Conservation (phyloP, 1,284 basidiomycete genomes). For the Inonotus hispidus region DNA sequence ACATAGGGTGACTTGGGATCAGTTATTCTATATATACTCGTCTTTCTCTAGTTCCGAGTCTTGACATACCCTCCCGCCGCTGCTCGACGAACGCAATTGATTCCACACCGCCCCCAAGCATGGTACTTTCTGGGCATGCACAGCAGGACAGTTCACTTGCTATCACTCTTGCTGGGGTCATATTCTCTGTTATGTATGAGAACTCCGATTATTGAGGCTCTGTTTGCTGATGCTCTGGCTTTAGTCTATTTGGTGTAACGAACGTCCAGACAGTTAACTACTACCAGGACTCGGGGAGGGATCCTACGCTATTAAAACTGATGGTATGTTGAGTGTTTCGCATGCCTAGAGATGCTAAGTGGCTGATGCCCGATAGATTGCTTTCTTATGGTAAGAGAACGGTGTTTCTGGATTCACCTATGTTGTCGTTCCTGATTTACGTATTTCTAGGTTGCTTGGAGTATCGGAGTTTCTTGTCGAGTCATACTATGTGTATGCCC, state of each 20-base stretch:
- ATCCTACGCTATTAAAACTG: neutral
- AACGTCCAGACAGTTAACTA: neutral
- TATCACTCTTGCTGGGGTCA: neutral
- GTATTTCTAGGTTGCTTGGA: neutral
- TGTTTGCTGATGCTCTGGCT: neutral
- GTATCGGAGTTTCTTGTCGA: neutral
- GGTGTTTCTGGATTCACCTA: neutral
- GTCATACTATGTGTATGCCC: no score
- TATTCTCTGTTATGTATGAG: neutral
- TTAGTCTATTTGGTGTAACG: neutral
- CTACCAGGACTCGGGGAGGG: neutral
- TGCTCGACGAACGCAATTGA: no score
- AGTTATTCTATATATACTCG: no score
- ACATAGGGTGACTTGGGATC: no score
- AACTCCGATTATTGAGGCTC: neutral
- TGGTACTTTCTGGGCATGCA: no score
- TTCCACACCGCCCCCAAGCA: no score
- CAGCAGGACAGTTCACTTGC: neutral
- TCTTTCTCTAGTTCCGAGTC: no score
- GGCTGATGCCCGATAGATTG: neutral
- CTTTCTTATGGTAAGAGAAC: neutral
- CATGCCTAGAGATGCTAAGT: neutral
- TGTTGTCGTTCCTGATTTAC: neutral
- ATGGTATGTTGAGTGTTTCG: neutral
- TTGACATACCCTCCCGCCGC: no score